phyloP scores from a whole-genome alignment of 75 land plant species.

The Sequoiadendron giganteum region DNA sequence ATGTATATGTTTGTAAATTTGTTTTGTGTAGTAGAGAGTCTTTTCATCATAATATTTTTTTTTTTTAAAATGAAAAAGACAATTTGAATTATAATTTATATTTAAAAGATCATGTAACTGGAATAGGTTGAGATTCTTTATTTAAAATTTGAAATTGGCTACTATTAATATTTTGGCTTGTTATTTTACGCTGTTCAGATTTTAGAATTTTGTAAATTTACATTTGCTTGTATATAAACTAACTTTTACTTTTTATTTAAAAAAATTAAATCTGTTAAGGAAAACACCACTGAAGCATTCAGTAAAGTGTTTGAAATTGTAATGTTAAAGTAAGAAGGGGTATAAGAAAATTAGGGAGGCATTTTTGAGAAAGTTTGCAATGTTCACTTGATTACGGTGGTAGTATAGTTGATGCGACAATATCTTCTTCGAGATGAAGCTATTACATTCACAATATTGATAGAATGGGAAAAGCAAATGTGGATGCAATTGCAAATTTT shows the following conservation, averaged over 20 bases:
- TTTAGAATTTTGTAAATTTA: no score
- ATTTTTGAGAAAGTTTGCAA: background rate
- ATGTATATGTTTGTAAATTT: no score
- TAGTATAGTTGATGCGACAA: background rate
- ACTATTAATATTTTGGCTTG: no score
- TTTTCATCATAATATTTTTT: no score
- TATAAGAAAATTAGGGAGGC: background rate
- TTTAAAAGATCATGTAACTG: background rate
- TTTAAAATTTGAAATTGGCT: background rate
- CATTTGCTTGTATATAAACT: no score
- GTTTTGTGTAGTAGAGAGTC: no score
- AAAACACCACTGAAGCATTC: background rate
- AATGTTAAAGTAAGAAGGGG: no score
- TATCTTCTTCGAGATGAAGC: background rate
- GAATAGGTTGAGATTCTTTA: background rate
- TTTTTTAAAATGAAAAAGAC: no score
- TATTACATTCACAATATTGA: background rate
- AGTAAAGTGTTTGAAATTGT: background rate
- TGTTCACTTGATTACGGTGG: background rate
- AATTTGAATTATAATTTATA: no score
- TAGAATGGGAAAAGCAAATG: background rate
- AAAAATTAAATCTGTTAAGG: background rate
- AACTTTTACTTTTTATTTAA: no score
- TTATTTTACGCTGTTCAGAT: no score
- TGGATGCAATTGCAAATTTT: no score